phyloP scores from a whole-genome alignment of 1,139 yeast species.

The Kazachstania sp. region DNA sequence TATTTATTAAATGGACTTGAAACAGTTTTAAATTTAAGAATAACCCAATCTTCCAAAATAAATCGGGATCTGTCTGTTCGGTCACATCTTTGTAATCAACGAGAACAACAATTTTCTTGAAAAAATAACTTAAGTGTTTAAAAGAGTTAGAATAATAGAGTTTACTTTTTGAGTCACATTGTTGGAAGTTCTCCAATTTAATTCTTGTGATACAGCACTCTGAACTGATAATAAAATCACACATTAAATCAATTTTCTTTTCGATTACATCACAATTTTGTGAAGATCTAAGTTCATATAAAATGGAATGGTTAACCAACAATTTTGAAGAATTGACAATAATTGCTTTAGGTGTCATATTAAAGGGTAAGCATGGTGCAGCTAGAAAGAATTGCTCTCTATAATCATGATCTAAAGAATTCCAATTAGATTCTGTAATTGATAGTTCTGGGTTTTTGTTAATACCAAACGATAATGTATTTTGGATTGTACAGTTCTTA shows the following conservation, averaged over 20 bases:
- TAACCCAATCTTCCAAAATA: constrained; percentile 20
- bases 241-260: constrained; percentile 5
- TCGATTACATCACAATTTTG: constrained; percentile 10
- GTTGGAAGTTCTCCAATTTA: constrained; percentile 16
- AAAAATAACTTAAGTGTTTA: constrained; percentile 9
- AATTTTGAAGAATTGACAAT: constrained; percentile 13
- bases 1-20: constrained; percentile 9
- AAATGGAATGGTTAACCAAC: constrained; percentile 8
- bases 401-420: neutral
- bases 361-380: too few relatives aligned
- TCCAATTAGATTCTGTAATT: neutral
- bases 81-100: constrained; percentile 12
- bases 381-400: neutral
- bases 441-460: neutral
- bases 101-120: constrained; percentile 11
- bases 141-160: constrained; percentile 11
- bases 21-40: constrained; percentile 9
- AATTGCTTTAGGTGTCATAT: constrained; percentile 1
- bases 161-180: constrained; percentile 4
- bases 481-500: neutral
- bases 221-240: constrained; percentile 17
- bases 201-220: constrained; percentile 14
- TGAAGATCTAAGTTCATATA: constrained; percentile 5
- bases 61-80: constrained; percentile 13
- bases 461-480: neutral